Percentiles rank a stretch among this genome's conserved stretches.
These are phyloP conservation scores for Cicer cuneatum DNA, from an alignment of 306 rosid species.

Conservation along the genomic window DNA sequence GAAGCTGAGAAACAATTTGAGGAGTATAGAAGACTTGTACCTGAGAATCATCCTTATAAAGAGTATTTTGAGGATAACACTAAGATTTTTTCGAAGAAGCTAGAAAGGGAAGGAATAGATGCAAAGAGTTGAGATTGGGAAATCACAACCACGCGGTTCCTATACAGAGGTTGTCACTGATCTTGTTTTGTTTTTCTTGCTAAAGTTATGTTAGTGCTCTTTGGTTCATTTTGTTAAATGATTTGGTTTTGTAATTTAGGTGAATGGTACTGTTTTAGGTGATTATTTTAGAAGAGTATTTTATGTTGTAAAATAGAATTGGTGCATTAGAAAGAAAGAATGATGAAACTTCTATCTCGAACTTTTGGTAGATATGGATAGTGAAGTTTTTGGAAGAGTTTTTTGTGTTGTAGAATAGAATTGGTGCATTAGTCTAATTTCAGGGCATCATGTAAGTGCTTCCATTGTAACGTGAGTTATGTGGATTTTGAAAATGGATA, in stretches of 20 bases:
- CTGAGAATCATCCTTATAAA: constrained; percentile 79
- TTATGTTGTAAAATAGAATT: too few relatives aligned
- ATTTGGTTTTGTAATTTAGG: constrained; percentile 32
- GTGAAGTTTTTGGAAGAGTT: constrained; percentile 23
- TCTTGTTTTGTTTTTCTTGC: background rate
- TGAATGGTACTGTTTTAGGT: constrained; percentile 34
- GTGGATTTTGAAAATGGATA: background rate
- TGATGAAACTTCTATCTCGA: background rate
- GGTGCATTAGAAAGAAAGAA: too few relatives aligned
- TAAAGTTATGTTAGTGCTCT: background rate
- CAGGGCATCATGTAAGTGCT: background rate
- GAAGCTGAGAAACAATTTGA: constrained; percentile 87
- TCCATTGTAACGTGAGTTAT: background rate
- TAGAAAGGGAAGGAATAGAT: constrained; percentile 50
- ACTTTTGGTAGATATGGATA: constrained; percentile 23
- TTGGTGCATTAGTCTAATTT: constrained; percentile 18
- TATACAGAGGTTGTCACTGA: constrained; percentile 41
- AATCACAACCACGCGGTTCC: constrained; percentile 34
- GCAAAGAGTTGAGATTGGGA: constrained; percentile 56
- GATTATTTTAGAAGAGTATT: background rate
- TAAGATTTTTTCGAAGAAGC: constrained; percentile 56
- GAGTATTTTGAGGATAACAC: constrained; percentile 75
- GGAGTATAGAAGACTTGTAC: constrained; percentile 72
- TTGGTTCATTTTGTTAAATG: constrained; percentile 22
- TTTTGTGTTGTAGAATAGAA: constrained; percentile 30